Evolutionary conservation across 179 eudicot species (phyloP).

Genomic region (Vitellaria paradoxa): DNA sequence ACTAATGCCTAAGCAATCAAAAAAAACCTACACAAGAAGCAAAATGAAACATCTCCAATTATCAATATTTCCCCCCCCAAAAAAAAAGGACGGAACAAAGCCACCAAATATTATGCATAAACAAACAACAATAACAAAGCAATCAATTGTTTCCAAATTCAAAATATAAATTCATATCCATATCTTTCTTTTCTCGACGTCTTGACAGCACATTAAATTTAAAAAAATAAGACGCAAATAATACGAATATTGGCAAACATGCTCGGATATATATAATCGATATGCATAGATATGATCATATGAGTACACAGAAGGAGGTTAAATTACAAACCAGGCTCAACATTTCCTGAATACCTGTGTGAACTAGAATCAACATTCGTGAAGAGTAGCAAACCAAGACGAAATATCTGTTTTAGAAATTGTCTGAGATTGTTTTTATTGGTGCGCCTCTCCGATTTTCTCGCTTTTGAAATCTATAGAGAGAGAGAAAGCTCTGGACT

Average conservation of each 20-base stretch:
- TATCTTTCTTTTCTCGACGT: background rate
- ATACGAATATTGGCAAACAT: background rate
- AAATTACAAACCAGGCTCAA: background rate
- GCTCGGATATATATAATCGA: background rate
- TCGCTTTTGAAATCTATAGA: background rate
- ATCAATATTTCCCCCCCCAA: background rate
- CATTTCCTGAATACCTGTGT: background rate
- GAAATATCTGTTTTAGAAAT: background rate
- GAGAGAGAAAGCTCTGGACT: background rate
- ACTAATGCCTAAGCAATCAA: conserved; percentile 6
- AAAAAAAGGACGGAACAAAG: no score
- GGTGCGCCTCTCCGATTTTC: background rate
- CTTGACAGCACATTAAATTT: background rate
- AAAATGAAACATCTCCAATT: background rate
- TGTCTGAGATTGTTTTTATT: background rate
- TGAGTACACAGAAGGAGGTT: background rate
- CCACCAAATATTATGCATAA: background rate
- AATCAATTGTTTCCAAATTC: background rate
- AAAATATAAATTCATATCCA: background rate
- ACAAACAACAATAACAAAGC: background rate
- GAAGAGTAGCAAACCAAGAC: background rate
- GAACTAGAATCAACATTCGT: background rate
- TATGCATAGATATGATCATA: background rate
- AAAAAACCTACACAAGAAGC: conserved; percentile 6
- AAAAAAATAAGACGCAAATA: background rate